Evolutionary conservation across 495 filamentous ascomycete genomes (phyloP).

Genomic region (Penicillium taxi): DNA sequence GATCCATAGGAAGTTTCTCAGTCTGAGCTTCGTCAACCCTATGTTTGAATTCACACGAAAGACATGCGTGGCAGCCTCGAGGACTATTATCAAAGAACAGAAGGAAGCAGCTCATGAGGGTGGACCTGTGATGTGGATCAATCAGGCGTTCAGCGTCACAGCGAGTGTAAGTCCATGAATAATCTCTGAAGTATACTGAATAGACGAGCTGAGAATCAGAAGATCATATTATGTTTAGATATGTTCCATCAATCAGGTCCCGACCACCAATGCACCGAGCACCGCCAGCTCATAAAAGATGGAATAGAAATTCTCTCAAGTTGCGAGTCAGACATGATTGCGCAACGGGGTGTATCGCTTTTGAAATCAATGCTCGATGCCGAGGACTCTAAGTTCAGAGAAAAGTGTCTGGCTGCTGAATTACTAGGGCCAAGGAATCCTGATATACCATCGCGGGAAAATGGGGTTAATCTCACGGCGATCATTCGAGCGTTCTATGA

Average conservation of each 20-base stretch:
- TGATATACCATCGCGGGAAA: not conserved
- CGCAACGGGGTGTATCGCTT: conserved; percentile 22
- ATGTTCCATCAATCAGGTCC: conserved; percentile 27
- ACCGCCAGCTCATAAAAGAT: conserved; percentile 27
- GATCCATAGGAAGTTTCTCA: conserved; percentile 38
- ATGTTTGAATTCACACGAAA: conserved; percentile 32
- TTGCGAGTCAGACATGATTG: conserved; percentile 29
- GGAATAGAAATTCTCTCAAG: conserved; percentile 21
- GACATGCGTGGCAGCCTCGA: conserved; percentile 31
- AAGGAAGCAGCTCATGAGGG: conserved; percentile 21
- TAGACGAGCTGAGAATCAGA: not conserved
- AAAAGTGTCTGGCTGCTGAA: not conserved
- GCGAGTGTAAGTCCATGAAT: conserved; percentile 15
- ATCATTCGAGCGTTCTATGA: conserved; percentile 17
- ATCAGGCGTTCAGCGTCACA: conserved; percentile 27
- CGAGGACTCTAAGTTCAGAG: conserved; percentile 3
- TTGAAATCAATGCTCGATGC: conserved; percentile 19
- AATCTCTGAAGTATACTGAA: not conserved
- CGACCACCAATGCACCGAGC: conserved; percentile 25
- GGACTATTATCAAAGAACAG: conserved; percentile 34
- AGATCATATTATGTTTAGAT: conserved; percentile 37
- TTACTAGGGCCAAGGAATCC: not conserved
- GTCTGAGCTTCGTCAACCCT: conserved; percentile 31
- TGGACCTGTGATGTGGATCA: conserved; percentile 36
- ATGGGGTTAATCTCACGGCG: conserved; percentile 7